phyloP scores from a whole-genome alignment of 2,329 filamentous ascomycete species.

The Capronia coronata region DNA sequence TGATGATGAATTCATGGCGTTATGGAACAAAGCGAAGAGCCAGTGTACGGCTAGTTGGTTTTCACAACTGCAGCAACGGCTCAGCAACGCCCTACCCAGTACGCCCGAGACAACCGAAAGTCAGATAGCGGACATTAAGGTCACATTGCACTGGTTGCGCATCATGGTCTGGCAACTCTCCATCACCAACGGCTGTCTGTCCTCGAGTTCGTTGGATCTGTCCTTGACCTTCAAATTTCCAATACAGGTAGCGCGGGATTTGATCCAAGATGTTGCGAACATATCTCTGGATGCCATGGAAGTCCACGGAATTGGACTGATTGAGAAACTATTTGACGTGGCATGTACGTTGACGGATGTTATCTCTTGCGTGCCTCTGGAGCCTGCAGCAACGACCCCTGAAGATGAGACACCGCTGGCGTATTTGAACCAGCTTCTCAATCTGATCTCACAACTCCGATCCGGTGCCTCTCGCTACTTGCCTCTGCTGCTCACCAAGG shows the following conservation, averaged over 20 bases:
- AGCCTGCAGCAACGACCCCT: slow-evolving; percentile 1
- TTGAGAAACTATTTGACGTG: slow-evolving; percentile 75
- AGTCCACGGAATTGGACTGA: slow-evolving; percentile 66
- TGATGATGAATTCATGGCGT: slow-evolving; percentile 56
- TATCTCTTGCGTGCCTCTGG: slow-evolving; percentile 52
- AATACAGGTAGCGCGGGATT: slow-evolving; percentile 55
- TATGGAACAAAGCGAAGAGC: slow-evolving; percentile 60
- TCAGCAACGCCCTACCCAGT: slow-evolving; percentile 21
- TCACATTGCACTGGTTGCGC: slow-evolving; percentile 63
- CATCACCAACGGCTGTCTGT: slow-evolving; percentile 60
- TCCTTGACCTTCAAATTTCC: slow-evolving; percentile 59
- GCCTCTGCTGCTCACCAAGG: slow-evolving; percentile 68
- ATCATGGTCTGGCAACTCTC: slow-evolving; percentile 68
- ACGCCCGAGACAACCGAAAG: slow-evolving; percentile 25
- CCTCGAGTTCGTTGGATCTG: slow-evolving; percentile 52
- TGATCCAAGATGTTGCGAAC: slow-evolving; percentile 60
- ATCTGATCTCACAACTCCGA: slow-evolving; percentile 63
- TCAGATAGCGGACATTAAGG: slow-evolving; percentile 37
- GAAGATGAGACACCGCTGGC: slow-evolving; percentile 51
- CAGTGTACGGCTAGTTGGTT: slow-evolving; percentile 55
- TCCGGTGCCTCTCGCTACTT: slow-evolving; percentile 70
- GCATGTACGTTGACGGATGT: slow-evolving; percentile 67
- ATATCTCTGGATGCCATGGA: slow-evolving; percentile 69
- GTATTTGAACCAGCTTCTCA: slow-evolving; percentile 63
- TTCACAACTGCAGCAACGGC: slow-evolving; percentile 54